Percentiles rank a stretch among this genome's conserved stretches.
Conservation (phyloP, 306 rosid genomes). For the Hylodesmum podocarpum region DNA sequence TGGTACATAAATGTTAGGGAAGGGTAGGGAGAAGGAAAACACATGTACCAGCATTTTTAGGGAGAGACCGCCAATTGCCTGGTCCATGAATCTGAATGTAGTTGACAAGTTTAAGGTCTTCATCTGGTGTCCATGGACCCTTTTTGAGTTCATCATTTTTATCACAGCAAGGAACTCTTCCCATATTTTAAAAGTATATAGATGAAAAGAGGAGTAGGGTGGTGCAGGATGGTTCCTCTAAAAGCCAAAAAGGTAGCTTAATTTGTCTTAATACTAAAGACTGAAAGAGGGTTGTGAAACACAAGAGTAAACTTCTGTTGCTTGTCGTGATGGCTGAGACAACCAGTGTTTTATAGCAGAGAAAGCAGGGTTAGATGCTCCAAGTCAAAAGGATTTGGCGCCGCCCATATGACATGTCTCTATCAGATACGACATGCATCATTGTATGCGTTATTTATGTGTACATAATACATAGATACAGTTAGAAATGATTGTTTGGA, state of each 20-base stretch:
- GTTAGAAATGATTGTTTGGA: too few relatives aligned
- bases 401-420: constrained; percentile 63
- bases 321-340: constrained; percentile 20
- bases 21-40: neutral
- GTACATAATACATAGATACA: neutral
- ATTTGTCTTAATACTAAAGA: neutral
- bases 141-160: constrained; percentile 76
- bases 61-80: constrained; percentile 78
- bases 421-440: neutral
- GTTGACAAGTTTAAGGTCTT: constrained; percentile 58
- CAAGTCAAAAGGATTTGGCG: constrained; percentile 81
- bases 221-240: neutral
- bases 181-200: constrained; percentile 43
- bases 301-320: neutral
- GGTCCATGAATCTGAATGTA: constrained; percentile 63
- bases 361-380: constrained; percentile 6
- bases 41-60: constrained; percentile 64
- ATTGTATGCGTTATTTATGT: neutral
- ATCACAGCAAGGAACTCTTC: constrained; percentile 88
- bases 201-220: neutral
- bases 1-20: neutral
- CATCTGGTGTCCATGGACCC: constrained; percentile 92
- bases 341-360: constrained; percentile 31
- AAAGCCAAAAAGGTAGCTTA: neutral
- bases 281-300: constrained; percentile 14